Base-by-base conservation (phyloP, 768 basidiomycete species). In the Trametes cinnabarina region DNA sequence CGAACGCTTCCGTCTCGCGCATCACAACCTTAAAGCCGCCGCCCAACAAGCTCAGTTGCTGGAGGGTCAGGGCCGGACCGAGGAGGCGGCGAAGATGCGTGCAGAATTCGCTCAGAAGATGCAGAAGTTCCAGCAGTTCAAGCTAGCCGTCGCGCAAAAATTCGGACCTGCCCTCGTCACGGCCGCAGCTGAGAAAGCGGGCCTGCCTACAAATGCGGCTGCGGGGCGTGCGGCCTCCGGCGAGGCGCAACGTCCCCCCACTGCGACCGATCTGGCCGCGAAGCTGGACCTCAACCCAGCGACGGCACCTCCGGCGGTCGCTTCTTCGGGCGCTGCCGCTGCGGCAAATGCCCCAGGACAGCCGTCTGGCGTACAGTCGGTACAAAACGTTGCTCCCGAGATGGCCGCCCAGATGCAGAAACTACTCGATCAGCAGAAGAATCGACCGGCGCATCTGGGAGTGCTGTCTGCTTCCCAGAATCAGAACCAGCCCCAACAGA, bases 391-490 rank as follows among this genome's bases (percentile, higher is more conserved):
- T 41, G 34, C 42, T 47, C 61, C 62, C 39, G 64, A 63, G 48
- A 28, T 75, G 12, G 72, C 66, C 3, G 58, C 51, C 19, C 84
- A 82, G 60, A 77, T 81, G 74, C 77, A 79, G 55, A 82, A 80
- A 61, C 57, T 78, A 62, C 63, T 74, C 4, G 82, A 84, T 46
- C 79, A 79, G 47, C 79, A 79, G 66, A 76, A 75, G 54, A 72
- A 72, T 25, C 65, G 70, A 15, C 65, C 63, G 5, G 60, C 73
- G 12, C 71, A 63, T 58, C 28, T 50, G 15, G 34, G 28, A 9
- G 3, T 46, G 9, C 53, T 47, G 25, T 40, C 39, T 20, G 14
- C 44, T 26, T 12, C 44, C 9, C 58, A 61, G 37, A 70, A 63
- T 19, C 51, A 42, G 44, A 57, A 20, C 65, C 71, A 30, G 54